phyloP scores from a whole-genome alignment of 192 early-diverging fungal genomes.

The Coemansia sp. region DNA sequence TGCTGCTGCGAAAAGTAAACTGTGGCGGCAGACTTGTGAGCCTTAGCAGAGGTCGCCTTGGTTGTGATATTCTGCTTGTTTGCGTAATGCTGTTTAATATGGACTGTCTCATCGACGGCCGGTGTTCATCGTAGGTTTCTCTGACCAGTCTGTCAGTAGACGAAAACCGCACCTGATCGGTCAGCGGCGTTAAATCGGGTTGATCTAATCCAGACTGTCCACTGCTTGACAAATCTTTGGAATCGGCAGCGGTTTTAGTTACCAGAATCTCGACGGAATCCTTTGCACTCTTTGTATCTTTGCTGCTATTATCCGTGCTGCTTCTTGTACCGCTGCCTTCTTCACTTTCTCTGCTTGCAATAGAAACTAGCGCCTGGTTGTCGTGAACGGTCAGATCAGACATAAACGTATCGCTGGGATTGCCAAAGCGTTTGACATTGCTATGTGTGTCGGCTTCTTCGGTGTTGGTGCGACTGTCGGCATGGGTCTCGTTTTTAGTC shows the following conservation, averaged over 20 bases:
- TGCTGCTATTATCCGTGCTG: not conserved
- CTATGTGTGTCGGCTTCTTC: too few relatives aligned
- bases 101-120: too few relatives aligned
- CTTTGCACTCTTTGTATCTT: too few relatives aligned
- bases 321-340: not conserved
- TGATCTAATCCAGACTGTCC: not conserved
- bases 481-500: too few relatives aligned
- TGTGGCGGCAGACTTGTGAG: conserved; percentile 22
- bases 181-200: not conserved
- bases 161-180: conserved; percentile 1
- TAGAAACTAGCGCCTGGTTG: not conserved
- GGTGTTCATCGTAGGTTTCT: not conserved
- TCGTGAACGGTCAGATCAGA: not conserved
- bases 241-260: too few relatives aligned
- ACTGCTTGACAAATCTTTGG: not conserved
- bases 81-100: not conserved
- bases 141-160: not conserved
- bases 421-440: not conserved
- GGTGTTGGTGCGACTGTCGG: too few relatives aligned
- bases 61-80: conserved; percentile 7
- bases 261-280: not conserved
- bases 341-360: not conserved
- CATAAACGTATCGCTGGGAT: conserved; percentile 4
- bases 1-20: conserved; percentile 16
- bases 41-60: conserved; percentile 13